phyloP scores from a whole-genome alignment of 139 green algal species.

The Raphidocelis subcapitata region DNA sequence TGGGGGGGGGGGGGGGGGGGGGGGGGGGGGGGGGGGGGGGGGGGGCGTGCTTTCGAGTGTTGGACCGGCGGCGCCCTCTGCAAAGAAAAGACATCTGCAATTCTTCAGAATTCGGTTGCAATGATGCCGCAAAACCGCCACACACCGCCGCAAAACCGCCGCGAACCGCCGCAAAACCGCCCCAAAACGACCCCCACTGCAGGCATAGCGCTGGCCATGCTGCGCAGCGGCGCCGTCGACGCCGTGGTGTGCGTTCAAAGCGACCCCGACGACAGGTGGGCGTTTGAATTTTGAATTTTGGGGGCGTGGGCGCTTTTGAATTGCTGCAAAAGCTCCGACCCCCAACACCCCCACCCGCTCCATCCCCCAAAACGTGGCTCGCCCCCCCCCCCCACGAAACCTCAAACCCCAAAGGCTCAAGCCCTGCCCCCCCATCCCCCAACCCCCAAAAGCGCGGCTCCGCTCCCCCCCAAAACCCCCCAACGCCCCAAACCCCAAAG shows the following conservation, averaged over 20 bases:
- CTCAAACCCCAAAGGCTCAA: no score
- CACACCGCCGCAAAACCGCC: no score
- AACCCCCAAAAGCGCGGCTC: not conserved
- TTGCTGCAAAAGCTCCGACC: not conserved
- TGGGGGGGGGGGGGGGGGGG: no score
- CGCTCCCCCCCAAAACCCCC: not conserved
- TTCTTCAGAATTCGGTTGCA: no score
- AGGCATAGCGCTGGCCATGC: conserved; percentile 67
- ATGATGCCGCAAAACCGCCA: no score
- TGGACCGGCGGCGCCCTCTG: no score
- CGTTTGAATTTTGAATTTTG: not conserved
- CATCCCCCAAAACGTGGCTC: not conserved
- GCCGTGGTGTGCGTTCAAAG: conserved; percentile 94
- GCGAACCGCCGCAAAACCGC: no score
- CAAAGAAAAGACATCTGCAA: no score
- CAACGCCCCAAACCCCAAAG: no score
- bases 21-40: no score
- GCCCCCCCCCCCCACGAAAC: not conserved
- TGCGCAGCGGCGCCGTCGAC: conserved; percentile 84
- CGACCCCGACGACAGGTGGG: conserved; percentile 73
- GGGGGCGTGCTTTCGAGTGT: no score
- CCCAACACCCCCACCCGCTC: not conserved
- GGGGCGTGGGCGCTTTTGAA: not conserved
- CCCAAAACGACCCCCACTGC: no score
- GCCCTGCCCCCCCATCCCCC: not conserved